Conservation (phyloP, 2,329 filamentous ascomycete species). For the Fusarium keratoplasticum region DNA sequence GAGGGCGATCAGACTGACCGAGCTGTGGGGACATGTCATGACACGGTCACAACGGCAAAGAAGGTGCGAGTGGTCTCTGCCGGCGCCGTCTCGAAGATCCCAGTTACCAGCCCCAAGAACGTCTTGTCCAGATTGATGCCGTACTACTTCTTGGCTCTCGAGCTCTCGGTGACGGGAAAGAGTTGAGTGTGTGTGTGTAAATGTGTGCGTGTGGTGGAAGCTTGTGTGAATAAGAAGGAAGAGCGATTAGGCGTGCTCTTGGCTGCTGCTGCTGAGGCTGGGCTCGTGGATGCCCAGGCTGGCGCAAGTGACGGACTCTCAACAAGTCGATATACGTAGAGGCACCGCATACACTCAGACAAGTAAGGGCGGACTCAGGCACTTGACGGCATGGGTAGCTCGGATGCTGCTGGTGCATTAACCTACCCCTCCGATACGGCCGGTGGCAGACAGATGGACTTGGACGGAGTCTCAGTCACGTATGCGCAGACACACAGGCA, state of each 20-base stretch:
- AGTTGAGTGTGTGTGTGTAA: neutral
- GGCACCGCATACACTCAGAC: slow-evolving; percentile 26
- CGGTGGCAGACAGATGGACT: neutral
- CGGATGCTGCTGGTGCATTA: slow-evolving; percentile 24
- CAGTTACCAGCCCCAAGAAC: slow-evolving; percentile 29
- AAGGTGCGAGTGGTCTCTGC: slow-evolving; percentile 36
- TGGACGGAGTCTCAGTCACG: slow-evolving; percentile 15
- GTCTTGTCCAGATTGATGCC: slow-evolving; percentile 16
- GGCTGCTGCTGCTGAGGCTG: slow-evolving; percentile 1
- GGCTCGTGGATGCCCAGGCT: slow-evolving; percentile 16
- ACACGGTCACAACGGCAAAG: slow-evolving; percentile 42
- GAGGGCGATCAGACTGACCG: slow-evolving; percentile 45
- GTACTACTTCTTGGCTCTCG: slow-evolving; percentile 22
- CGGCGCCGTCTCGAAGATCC: slow-evolving; percentile 37
- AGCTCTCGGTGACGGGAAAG: slow-evolving; percentile 4
- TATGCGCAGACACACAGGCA: neutral
- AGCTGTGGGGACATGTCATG: slow-evolving; percentile 47
- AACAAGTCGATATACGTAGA: slow-evolving; percentile 33
- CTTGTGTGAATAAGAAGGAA: slow-evolving; percentile 13
- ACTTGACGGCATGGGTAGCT: slow-evolving; percentile 31
- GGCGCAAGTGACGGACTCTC: slow-evolving; percentile 29
- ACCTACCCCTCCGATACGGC: slow-evolving; percentile 26
- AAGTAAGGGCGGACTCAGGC: slow-evolving; percentile 24
- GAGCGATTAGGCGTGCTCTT: slow-evolving; percentile 17
- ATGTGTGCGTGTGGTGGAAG: slow-evolving; percentile 6